Conservation (phyloP, 768 basidiomycete species). For the Porpolomopsis calyptriformis region DNA sequence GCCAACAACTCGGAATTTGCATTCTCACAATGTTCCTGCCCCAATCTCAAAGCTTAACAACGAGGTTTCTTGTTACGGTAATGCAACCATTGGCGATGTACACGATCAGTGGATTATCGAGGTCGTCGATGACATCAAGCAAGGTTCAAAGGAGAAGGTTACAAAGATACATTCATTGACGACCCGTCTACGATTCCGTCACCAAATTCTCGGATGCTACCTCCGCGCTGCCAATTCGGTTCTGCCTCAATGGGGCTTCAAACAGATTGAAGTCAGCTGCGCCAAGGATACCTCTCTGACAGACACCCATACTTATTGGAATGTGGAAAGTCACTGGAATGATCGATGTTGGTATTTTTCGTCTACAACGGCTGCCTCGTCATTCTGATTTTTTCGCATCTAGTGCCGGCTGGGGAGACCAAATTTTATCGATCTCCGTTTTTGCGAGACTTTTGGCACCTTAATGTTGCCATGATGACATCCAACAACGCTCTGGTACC, state of each 20-base stretch:
- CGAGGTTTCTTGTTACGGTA: conserved; percentile 94
- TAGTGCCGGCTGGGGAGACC: conserved; percentile 75
- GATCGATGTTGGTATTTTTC: conserved; percentile 60
- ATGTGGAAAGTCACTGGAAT: conserved; percentile 97
- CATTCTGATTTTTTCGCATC: not conserved
- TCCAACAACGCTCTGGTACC: conserved; percentile 97
- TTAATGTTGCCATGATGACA: conserved; percentile 99
- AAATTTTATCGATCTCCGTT: conserved; percentile 88
- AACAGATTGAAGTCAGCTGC: conserved; percentile 95
- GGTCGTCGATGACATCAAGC: conserved; percentile 80
- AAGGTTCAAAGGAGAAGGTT: conserved; percentile 45
- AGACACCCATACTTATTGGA: conserved; percentile 91
- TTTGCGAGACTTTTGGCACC: conserved; percentile 94
- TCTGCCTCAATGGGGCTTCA: conserved; percentile 98
- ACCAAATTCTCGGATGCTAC: conserved; percentile 74
- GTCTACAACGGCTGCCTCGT: conserved; percentile 2
- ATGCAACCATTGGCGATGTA: conserved; percentile 73
- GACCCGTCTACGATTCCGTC: conserved; percentile 78
- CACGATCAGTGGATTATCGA: conserved; percentile 92
- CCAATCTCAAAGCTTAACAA: conserved; percentile 82
- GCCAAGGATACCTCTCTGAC: conserved; percentile 74
- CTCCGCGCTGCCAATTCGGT: conserved; percentile 79
- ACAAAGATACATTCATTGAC: conserved; percentile 81
- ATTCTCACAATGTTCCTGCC: conserved; percentile 82
- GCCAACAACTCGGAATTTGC: conserved; percentile 81